Evolutionary conservation across 495 filamentous ascomycete genomes (phyloP).

Genomic region (Acidomyces sp.): DNA sequence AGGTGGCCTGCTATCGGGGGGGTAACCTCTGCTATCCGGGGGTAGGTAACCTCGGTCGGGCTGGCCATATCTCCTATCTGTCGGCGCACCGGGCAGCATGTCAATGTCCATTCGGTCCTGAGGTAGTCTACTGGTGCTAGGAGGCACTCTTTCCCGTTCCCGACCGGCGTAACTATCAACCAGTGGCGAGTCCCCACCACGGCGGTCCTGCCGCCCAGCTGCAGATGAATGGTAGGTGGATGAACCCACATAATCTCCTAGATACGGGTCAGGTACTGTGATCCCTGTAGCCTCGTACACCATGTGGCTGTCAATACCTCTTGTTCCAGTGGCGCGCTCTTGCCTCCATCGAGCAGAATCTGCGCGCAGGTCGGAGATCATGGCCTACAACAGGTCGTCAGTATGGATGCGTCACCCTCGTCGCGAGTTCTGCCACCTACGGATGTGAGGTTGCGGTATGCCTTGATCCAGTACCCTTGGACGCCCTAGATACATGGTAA

Average conservation of each 20-base stretch:
- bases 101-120: conserved; percentile 16
- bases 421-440: conserved; percentile 39
- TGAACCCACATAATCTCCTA: conserved; percentile 13
- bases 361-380: conserved; percentile 74
- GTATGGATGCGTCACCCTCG: conserved; percentile 16
- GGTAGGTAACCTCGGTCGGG: conserved; percentile 3
- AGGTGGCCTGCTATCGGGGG: conserved; percentile 1
- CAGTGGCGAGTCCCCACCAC: conserved; percentile 14
- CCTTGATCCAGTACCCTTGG: conserved; percentile 72
- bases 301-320: conserved; percentile 16
- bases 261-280: conserved; percentile 18
- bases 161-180: conserved; percentile 4
- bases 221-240: conserved; percentile 6
- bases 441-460: conserved; percentile 74
- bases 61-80: conserved; percentile 13
- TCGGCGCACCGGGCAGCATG: background rate
- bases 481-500: conserved; percentile 43
- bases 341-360: conserved; percentile 72
- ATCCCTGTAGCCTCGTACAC: conserved; percentile 6
- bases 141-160: background rate
- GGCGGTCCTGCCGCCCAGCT: conserved; percentile 1
- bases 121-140: background rate
- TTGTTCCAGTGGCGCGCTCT: conserved; percentile 30
- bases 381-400: conserved; percentile 43
- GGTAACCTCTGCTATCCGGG: conserved; percentile 7